Evolutionary conservation across 768 basidiomycete species (phyloP).

Genomic region (Tubosaeta sp.): DNA sequence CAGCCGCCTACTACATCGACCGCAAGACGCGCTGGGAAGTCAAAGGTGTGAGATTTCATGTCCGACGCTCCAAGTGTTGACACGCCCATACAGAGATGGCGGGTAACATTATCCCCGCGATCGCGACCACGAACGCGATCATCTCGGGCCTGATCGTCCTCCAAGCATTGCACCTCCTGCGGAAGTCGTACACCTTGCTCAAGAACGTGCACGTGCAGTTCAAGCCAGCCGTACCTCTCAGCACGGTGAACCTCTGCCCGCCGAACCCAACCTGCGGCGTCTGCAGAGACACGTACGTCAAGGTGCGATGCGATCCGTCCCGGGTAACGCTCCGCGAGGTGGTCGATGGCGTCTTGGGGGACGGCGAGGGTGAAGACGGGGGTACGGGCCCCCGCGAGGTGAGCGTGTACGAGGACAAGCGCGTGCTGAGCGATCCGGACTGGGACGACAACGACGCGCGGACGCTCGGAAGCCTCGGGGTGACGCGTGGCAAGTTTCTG

Average conservation of each 20-base stretch:
- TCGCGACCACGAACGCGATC: slow-evolving; percentile 98
- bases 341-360: slow-evolving; percentile 61
- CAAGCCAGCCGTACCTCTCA: slow-evolving; percentile 75
- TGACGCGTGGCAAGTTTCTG: slow-evolving; percentile 82
- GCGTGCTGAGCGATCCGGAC: slow-evolving; percentile 88
- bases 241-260: slow-evolving; percentile 54
- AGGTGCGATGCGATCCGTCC: slow-evolving; percentile 68
- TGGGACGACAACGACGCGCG: slow-evolving; percentile 85
- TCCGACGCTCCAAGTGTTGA: not conserved
- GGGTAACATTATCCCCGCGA: slow-evolving; percentile 98
- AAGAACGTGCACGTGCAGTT: slow-evolving; percentile 78
- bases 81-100: slow-evolving; percentile 74
- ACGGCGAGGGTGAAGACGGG: slow-evolving; percentile 32
- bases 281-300: slow-evolving; percentile 80
- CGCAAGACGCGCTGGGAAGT: slow-evolving; percentile 94
- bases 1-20: slow-evolving; percentile 83
- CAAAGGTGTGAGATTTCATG: slow-evolving; percentile 58
- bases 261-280: slow-evolving; percentile 81
- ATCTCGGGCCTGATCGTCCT: slow-evolving; percentile 93
- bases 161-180: slow-evolving; percentile 83
- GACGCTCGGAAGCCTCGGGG: slow-evolving; percentile 76
- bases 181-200: slow-evolving; percentile 52
- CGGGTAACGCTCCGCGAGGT: slow-evolving; percentile 69
- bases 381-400: slow-evolving; percentile 53
- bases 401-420: slow-evolving; percentile 81